phyloP scores from a whole-genome alignment of 768 basidiomycete species.

The Gymnopilus dilepis region DNA sequence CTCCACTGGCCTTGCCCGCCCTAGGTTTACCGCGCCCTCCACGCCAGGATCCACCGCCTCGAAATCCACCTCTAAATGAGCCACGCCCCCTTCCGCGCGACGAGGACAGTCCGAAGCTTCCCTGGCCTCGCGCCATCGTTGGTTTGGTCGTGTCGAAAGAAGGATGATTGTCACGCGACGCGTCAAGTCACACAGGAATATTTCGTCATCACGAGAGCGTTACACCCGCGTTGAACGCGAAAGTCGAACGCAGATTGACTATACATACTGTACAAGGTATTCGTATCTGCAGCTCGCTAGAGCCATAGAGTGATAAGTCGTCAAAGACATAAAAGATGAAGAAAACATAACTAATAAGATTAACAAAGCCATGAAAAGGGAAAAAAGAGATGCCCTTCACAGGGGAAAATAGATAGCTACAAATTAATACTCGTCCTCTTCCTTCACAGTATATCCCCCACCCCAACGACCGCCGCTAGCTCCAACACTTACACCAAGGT shows the following conservation, averaged over 20 bases:
- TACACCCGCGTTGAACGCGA: not conserved
- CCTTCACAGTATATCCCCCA: constrained; percentile 47
- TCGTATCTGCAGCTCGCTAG: not conserved
- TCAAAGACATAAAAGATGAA: not conserved
- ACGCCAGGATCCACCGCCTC: constrained; percentile 54
- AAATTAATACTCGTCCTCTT: constrained; percentile 53
- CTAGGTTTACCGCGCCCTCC: constrained; percentile 63
- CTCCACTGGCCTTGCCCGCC: constrained; percentile 45
- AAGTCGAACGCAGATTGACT: not conserved
- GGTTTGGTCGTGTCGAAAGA: constrained; percentile 6
- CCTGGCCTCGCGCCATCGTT: constrained; percentile 56
- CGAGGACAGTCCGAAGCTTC: constrained; percentile 62
- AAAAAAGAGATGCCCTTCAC: not conserved
- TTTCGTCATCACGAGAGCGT: not conserved
- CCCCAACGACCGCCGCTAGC: constrained; percentile 34
- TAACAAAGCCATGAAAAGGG: not conserved
- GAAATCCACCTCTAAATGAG: constrained; percentile 46
- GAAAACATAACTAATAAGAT: constrained; percentile 11
- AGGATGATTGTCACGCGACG: constrained; percentile 24
- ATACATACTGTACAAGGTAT: not conserved
- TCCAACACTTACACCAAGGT: constrained; percentile 32
- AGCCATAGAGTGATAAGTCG: not conserved
- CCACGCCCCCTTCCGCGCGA: constrained; percentile 42
- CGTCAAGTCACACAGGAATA: constrained; percentile 26
- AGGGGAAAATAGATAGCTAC: not conserved